phyloP scores from a whole-genome alignment of 2,329 filamentous ascomycete species.

The Lasiodiplodia sp. region DNA sequence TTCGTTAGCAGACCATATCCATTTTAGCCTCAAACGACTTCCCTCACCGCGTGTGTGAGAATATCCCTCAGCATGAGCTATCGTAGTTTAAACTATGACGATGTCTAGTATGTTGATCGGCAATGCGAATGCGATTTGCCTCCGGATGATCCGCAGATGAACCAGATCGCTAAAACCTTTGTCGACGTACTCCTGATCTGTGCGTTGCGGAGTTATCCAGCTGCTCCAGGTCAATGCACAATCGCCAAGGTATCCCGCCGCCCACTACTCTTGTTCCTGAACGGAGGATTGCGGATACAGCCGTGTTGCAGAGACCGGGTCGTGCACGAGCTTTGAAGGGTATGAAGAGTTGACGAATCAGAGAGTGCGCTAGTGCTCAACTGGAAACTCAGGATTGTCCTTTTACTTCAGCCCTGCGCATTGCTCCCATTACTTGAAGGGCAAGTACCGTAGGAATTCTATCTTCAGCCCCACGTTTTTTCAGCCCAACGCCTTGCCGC shows the following conservation, averaged over 20 bases:
- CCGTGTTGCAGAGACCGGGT: not conserved
- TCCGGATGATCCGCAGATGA: not conserved
- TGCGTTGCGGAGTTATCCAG: slow-evolving; percentile 1
- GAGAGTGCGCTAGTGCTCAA: not conserved
- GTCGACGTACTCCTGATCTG: not conserved
- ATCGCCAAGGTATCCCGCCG: not conserved
- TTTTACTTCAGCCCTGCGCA: not conserved
- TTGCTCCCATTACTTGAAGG: not conserved
- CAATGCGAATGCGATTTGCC: not conserved
- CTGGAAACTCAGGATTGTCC: not conserved
- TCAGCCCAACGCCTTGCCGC: slow-evolving; percentile 1
- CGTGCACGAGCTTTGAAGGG: not conserved
- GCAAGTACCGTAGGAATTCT: not conserved
- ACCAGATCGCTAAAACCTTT: not conserved
- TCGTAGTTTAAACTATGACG: not conserved
- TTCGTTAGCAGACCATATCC: not conserved
- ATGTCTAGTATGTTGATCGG: not conserved
- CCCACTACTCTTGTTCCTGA: not conserved
- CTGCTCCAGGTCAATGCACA: not conserved
- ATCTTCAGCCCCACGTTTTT: not conserved
- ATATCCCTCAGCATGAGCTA: not conserved
- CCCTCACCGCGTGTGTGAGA: not conserved
- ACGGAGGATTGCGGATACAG: not conserved
- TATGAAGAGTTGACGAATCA: not conserved
- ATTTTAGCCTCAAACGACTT: not conserved